Conservation (phyloP, 495 filamentous ascomycete species). For the Penicillium pulvis region DNA sequence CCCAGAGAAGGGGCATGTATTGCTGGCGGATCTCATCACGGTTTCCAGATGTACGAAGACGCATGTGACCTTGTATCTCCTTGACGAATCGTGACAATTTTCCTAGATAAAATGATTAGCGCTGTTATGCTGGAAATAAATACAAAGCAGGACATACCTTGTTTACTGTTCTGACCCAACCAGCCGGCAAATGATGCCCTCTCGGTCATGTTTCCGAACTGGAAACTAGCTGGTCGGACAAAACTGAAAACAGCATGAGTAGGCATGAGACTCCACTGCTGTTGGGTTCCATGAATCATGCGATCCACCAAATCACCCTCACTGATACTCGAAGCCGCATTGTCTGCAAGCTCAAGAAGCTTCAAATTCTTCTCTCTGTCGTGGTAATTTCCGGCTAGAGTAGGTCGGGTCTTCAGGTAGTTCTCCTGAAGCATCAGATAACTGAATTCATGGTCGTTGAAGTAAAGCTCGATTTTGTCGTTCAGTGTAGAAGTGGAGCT, state of each 20-base stretch:
- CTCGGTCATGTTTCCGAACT: conserved; percentile 70
- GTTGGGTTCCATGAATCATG: conserved; percentile 97
- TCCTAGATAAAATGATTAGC: conserved; percentile 36
- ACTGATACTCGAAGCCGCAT: conserved; percentile 91
- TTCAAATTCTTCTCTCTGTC: conserved; percentile 75
- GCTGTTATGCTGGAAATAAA: conserved; percentile 18
- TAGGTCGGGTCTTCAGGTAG: conserved; percentile 81
- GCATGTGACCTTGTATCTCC: conserved; percentile 97
- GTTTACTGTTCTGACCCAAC: conserved; percentile 94
- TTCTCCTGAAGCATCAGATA: conserved; percentile 98
- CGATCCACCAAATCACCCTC: conserved; percentile 95
- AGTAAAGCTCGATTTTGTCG: conserved; percentile 98
- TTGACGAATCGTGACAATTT: conserved; percentile 86
- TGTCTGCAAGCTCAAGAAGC: conserved; percentile 76
- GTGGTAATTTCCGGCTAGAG: conserved; percentile 54
- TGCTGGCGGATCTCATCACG: conserved; percentile 92
- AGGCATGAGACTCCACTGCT: conserved; percentile 98
- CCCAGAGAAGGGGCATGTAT: conserved; percentile 90
- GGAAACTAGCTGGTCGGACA: conserved; percentile 85
- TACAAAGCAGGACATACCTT: conserved; percentile 47
- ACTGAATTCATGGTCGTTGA: conserved; percentile 98
- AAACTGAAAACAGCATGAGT: conserved; percentile 97
- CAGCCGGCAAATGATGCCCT: conserved; percentile 76
- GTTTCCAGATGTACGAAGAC: conserved; percentile 87
- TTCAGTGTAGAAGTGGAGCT: conserved; percentile 83